These are phyloP conservation scores for Papiliotrema nemorosa DNA, from an alignment of 1,284 basidiomycete species.

Conservation along the genomic window DNA sequence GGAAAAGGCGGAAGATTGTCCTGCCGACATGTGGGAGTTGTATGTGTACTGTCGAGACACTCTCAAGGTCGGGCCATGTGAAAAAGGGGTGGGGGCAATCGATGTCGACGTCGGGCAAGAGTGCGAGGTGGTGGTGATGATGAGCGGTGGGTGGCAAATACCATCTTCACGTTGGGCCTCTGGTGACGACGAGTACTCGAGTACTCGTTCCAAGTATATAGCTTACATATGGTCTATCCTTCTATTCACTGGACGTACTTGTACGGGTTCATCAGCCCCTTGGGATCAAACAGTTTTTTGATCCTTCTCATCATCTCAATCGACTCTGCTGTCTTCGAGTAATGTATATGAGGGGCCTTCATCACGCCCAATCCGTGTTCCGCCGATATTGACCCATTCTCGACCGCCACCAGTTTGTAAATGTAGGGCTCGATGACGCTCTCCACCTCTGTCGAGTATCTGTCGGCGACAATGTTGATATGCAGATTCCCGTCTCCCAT, in stretches of 20 bases:
- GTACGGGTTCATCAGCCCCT: conserved; percentile 71
- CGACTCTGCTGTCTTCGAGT: conserved; percentile 75
- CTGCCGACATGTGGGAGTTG: not conserved
- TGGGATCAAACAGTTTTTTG: conserved; percentile 86
- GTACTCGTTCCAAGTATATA: not conserved
- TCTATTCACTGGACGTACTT: conserved; percentile 39
- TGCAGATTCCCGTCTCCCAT: conserved; percentile 97
- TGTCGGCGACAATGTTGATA: conserved; percentile 84
- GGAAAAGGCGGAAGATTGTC: conserved; percentile 35
- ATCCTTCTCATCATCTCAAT: conserved; percentile 87
- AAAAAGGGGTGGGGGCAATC: no score
- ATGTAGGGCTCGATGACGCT: conserved; percentile 89
- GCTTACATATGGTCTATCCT: no score
- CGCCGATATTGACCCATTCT: conserved; percentile 85
- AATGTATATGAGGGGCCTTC: conserved; percentile 88
- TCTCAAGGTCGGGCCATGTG: no score
- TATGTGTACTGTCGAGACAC: not conserved
- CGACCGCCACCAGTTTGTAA: conserved; percentile 74
- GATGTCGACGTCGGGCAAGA: no score
- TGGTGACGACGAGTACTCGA: not conserved
- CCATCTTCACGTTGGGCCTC: no score
- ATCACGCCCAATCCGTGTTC: conserved; percentile 91
- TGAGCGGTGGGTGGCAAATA: not conserved
- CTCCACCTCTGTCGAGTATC: conserved; percentile 79
- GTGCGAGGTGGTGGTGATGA: not conserved